phyloP scores from a whole-genome alignment of 345 rosid genomes.

The Iberis pinnata region DNA sequence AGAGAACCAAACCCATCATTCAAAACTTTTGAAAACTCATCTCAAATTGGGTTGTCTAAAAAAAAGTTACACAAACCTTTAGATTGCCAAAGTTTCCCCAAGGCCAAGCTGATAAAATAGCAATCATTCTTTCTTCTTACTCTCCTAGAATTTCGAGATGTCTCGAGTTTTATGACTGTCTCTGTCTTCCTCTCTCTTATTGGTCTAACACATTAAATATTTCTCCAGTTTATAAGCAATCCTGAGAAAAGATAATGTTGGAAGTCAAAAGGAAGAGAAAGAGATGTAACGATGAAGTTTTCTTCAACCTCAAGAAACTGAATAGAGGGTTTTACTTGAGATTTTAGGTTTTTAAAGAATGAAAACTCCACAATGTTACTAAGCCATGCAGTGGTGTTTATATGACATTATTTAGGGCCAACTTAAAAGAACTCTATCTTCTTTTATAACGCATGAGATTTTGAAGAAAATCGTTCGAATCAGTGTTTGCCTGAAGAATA shows the following conservation, averaged over 20 bases:
- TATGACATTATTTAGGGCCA: no score
- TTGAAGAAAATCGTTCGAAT: no score
- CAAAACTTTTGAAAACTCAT: no score
- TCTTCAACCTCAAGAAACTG: not conserved
- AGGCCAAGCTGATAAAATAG: constrained; percentile 73
- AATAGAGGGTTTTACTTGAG: no score
- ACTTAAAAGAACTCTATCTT: constrained; percentile 13
- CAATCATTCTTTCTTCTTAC: constrained; percentile 43
- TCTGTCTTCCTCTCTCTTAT: no score
- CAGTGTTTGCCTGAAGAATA: no score
- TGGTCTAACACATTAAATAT: constrained; percentile 13
- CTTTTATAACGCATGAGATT: no score
- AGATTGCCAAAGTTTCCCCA: constrained; percentile 73
- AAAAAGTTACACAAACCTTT: constrained; percentile 50
- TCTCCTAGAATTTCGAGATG: no score
- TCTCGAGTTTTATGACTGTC: no score
- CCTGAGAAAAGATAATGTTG: not conserved
- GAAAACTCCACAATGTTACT: no score
- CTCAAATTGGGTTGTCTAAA: not conserved
- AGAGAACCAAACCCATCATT: not conserved
- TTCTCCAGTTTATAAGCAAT: constrained; percentile 17
- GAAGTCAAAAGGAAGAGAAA: constrained; percentile 3
- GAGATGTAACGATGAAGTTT: constrained; percentile 1
- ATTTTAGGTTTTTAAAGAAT: no score
- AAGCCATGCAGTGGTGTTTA: constrained; percentile 15